Percentiles rank a stretch among this genome's conserved stretches.
Evolutionary conservation across 2,329 filamentous ascomycete species (phyloP).

Genomic region (Zasmidium angulare): DNA sequence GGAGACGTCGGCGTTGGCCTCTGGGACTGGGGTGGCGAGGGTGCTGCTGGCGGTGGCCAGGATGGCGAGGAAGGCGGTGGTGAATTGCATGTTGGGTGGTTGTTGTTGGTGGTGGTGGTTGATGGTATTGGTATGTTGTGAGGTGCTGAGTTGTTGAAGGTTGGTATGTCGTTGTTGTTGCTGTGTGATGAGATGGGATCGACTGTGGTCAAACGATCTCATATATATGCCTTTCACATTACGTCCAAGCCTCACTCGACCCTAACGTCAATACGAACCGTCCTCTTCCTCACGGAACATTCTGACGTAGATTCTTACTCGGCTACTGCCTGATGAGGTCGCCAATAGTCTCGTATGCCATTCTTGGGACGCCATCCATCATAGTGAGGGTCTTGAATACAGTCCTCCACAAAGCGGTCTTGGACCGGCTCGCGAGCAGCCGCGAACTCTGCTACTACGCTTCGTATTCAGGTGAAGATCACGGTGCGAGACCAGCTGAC

Average conservation of each 20-base stretch:
- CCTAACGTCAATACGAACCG: not conserved
- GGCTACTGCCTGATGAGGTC: not conserved
- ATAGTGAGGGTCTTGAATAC: not conserved
- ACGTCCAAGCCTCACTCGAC: not conserved
- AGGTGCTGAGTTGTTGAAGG: not conserved
- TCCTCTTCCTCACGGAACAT: not conserved
- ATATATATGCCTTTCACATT: not conserved
- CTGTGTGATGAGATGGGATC: not conserved
- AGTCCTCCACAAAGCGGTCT: not conserved
- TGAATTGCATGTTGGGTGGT: constrained; percentile 7
- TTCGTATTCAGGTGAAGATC: not conserved
- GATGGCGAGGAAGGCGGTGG: constrained; percentile 4
- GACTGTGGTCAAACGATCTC: not conserved
- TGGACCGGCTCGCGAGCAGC: not conserved
- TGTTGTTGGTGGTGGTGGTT: not conserved
- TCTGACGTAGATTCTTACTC: not conserved
- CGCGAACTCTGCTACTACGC: not conserved
- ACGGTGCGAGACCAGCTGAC: not conserved
- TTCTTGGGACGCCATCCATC: not conserved
- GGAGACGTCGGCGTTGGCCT: not conserved
- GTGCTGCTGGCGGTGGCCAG: constrained; percentile 5
- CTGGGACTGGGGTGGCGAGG: constrained; percentile 1
- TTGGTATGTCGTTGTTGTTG: not conserved
- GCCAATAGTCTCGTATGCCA: not conserved
- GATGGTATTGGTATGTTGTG: not conserved